A percentile compares a stretch with the other conserved stretches of the same genome.
Conservation (phyloP, 306 rosid species). For the Cucumis cinereus region DNA sequence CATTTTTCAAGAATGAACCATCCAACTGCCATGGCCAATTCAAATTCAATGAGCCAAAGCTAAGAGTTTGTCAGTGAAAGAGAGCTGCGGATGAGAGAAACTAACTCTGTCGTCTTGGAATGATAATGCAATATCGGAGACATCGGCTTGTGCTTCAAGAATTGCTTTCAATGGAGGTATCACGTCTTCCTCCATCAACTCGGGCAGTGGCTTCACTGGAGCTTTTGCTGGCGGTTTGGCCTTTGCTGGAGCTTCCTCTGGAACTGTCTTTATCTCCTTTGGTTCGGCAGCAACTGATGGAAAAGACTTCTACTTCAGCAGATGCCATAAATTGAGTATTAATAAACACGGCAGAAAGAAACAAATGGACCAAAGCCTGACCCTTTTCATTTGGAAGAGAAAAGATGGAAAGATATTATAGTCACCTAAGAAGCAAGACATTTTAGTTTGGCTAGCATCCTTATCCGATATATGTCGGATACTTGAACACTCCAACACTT, state of each 20-base stretch:
- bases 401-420: no score
- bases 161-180: conserved; percentile 66
- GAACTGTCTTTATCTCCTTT: conserved; percentile 37
- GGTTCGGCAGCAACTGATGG: conserved; percentile 37
- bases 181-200: conserved; percentile 88
- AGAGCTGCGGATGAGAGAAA: background rate
- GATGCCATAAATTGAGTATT: background rate
- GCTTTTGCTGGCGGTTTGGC: conserved; percentile 66
- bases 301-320: background rate
- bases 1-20: conserved; percentile 63
- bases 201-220: conserved; percentile 52
- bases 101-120: conserved; percentile 66
- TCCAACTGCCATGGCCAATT: conserved; percentile 48
- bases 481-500: background rate
- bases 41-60: background rate
- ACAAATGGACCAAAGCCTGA: background rate
- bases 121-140: conserved; percentile 49
- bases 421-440: background rate
- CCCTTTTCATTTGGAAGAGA: background rate
- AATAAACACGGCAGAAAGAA: background rate
- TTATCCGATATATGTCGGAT: background rate
- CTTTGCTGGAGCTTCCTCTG: conserved; percentile 48
- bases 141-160: conserved; percentile 56
- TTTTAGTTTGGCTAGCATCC: background rate
- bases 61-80: background rate